A percentile compares a stretch with the other conserved stretches of the same genome.
Conservation (phyloP, 2,329 filamentous ascomycete genomes). For the Aspergillus eucalypticola region DNA sequence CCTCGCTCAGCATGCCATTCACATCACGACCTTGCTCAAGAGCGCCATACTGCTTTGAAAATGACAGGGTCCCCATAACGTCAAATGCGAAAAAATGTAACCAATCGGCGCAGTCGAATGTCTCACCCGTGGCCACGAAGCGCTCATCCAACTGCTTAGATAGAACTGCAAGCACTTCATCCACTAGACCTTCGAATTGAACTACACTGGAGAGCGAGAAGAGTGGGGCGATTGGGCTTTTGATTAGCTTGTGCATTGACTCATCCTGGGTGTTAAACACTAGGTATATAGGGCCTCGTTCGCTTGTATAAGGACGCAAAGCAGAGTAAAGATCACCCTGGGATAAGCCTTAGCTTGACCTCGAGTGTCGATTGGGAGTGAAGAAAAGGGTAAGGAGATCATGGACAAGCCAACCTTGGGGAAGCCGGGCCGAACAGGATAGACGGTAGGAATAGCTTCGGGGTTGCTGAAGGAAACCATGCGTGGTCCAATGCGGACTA, state of each 20-base stretch:
- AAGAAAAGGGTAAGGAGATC: not conserved
- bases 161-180: constrained; percentile 23
- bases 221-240: constrained; percentile 11
- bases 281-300: constrained; percentile 15
- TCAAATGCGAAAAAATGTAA: constrained; percentile 39
- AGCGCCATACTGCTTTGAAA: constrained; percentile 33
- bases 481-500: constrained; percentile 34
- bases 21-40: constrained; percentile 32
- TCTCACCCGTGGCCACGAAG: constrained; percentile 1
- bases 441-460: constrained; percentile 24
- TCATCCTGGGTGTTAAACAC: constrained; percentile 37
- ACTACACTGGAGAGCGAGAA: constrained; percentile 11
- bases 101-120: constrained; percentile 29
- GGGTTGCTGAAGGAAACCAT: constrained; percentile 31
- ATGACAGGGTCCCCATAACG: constrained; percentile 33
- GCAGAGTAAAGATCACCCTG: constrained; percentile 31
- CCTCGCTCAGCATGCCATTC: constrained; percentile 23
- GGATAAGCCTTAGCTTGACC: not conserved
- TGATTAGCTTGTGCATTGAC: constrained; percentile 23
- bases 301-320: not conserved
- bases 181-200: constrained; percentile 3
- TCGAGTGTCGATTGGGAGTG: not conserved
- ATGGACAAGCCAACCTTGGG: constrained; percentile 15
- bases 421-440: constrained; percentile 18
- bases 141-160: constrained; percentile 24